Base-by-base conservation (phyloP, 2,329 filamentous ascomycete genomes). In the Daldinia eschscholtzii region DNA sequence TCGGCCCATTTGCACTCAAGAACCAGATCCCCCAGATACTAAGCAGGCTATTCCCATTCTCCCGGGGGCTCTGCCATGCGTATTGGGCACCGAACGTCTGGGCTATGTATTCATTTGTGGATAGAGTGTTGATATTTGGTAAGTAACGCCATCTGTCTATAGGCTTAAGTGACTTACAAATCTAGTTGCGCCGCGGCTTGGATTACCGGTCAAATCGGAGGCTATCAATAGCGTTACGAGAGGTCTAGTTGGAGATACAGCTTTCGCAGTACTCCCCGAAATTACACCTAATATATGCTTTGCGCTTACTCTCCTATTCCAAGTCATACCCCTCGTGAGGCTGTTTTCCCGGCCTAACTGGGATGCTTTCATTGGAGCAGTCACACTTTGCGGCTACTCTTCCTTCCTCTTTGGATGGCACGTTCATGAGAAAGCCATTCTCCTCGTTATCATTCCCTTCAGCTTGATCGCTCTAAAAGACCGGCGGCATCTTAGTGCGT, bases 351-450 rank as follows among this genome's bases (percentile, higher is more conserved):
- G 87, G 57, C 93, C 94, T 1, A 93, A 89, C 0, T 97, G 93
- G 93, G 92, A 97, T 70, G 92, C 88, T 63, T 98, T 99, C 78
- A 87, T 98, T 46, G 93, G 93, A 3, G 91, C 93, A 0, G 88
- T 97, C 50, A 98, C 95, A 0, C 88, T 98, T 15, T 98, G 96
- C 77, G 96, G 93, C 65, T 99, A 98, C 78, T 92, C 95, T 0
- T 98, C 95, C 0, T 99, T 99, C 82, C 86, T 99, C 9, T 98
- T 98, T 75, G 95, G 96, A 64, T 99, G 95, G 94, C 96, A 99
- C 77, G 96, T 99, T 7, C 96, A 99, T 76, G 96, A 99, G 79
- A 99, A 99, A 81, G 96, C 96, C 1, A 92, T 99, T 64, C 87
- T 99, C 23, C 88, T 98, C 20, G 92, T 98, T 77, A 94, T 99